phyloP scores from a whole-genome alignment of 1,284 basidiomycete species.

The Pascua sp. region DNA sequence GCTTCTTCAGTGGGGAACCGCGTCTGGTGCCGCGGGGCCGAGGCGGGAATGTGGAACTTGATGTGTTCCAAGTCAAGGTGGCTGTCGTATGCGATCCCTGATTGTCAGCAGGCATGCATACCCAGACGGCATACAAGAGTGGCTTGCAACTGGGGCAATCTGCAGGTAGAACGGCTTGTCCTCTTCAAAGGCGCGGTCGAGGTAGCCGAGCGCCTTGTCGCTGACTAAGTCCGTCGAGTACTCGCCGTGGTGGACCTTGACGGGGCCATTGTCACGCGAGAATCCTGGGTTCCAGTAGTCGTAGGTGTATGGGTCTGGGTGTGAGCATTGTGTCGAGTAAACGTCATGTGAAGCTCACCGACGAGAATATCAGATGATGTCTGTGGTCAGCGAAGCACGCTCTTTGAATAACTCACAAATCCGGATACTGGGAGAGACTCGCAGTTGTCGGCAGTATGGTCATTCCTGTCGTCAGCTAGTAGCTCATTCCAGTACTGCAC shows the following conservation, averaged over 20 bases:
- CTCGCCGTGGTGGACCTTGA: constrained; percentile 20
- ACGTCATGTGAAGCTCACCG: constrained; percentile 3
- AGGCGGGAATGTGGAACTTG: constrained; percentile 16
- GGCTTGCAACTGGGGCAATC: constrained; percentile 11
- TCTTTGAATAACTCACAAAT: constrained; percentile 2
- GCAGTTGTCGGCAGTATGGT: constrained; percentile 28
- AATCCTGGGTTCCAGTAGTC: constrained; percentile 33
- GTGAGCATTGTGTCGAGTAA: neutral
- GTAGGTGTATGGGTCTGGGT: constrained; percentile 36
- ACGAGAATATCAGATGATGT: constrained; percentile 33
- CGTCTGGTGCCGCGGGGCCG: constrained; percentile 25
- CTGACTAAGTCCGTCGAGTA: constrained; percentile 36
- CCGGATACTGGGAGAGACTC: constrained; percentile 23
- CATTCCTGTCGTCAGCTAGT: constrained; percentile 22
- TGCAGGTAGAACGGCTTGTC: constrained; percentile 37
- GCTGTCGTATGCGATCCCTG: neutral
- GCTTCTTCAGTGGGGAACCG: constrained; percentile 26
- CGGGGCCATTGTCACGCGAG: constrained; percentile 24
- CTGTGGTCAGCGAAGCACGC: constrained; percentile 4
- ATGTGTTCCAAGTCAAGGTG: neutral
- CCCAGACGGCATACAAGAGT: constrained; percentile 2
- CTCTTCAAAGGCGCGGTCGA: constrained; percentile 20
- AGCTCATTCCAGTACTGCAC: neutral
- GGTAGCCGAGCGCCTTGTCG: constrained; percentile 27
- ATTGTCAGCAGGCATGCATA: neutral